phyloP scores from a whole-genome alignment of 805 yeast genomes.

The Debaryomyces maramus region DNA sequence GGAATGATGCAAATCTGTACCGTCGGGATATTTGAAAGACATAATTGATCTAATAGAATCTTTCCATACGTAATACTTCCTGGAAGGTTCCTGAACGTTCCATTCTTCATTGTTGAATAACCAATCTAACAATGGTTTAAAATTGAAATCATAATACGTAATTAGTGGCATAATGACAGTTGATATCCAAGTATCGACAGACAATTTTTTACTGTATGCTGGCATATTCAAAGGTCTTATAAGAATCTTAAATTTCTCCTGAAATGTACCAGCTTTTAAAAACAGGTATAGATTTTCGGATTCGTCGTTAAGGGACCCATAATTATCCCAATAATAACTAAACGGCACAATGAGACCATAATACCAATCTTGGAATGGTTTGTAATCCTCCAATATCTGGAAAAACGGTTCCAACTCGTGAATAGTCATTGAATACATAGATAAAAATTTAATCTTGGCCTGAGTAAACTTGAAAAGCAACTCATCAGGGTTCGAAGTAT shows the following conservation, averaged over 20 bases:
- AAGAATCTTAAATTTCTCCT: constrained; percentile 21
- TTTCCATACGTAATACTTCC: constrained; percentile 23
- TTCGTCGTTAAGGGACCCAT: constrained; percentile 13
- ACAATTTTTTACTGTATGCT: constrained; percentile 12
- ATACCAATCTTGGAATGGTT: constrained; percentile 26
- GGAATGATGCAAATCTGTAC: constrained; percentile 6
- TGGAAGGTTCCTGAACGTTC: constrained; percentile 2
- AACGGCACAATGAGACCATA: constrained; percentile 29
- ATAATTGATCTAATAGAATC: constrained; percentile 15
- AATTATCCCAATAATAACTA: constrained; percentile 28
- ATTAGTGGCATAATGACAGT: constrained; percentile 31
- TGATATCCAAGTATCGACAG: constrained; percentile 23
- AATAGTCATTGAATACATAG: constrained; percentile 20
- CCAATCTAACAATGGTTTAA: constrained; percentile 28
- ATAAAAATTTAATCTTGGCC: constrained; percentile 18
- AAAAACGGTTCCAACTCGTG: constrained; percentile 16
- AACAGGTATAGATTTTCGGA: constrained; percentile 15
- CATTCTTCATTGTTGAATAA: constrained; percentile 12
- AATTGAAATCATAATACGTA: constrained; percentile 17
- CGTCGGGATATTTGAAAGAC: not conserved
- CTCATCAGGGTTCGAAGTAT: constrained; percentile 1
- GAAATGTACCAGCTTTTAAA: constrained; percentile 10
- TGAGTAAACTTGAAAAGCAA: constrained; percentile 19
- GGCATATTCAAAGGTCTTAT: constrained; percentile 21
- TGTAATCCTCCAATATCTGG: constrained; percentile 9